Base-by-base conservation (phyloP, 1,139 yeast genomes). In the Yamadazyma mexicana region DNA sequence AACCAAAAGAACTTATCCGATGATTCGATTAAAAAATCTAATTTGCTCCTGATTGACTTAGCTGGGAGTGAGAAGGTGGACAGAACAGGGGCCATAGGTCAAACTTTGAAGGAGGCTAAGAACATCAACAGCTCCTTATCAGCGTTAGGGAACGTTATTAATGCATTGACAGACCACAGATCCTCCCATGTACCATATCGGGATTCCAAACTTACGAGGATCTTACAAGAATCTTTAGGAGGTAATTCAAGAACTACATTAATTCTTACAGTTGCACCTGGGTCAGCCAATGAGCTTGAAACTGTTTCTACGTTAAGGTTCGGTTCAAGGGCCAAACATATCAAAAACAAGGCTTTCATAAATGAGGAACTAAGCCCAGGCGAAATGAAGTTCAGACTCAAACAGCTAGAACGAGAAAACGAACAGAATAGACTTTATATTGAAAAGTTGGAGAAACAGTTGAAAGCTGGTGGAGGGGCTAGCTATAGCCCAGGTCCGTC, bases 41-140 rank as follows among this genome's bases (percentile, higher is more conserved):
- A 73, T 45, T 68, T 89, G 40, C 86, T 83, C 52, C 63, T 89
- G 37, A 94, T 88, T 9, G 97, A 89, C 63, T 69, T 89, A 47
- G 96, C 96, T 0, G 96, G 96, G 3, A 82, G 92, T 31, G 96
- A 89, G 60, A 87, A 86, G 57, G 81, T 87, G n/a, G 82, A 81
- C 40, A 86, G 83, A 50, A 81, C 95, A 0, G 92, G 94, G 3
- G 94, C 89, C 0, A 63, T 78, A 2, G 94, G 92, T 1, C 82
- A 81, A 47, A 74, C 84, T 1, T 64, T 87, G 14, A 91, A 88
- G 55, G 96, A 89, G 51, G 91, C 95, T 0, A 85, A 85, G 53
- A 87, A 84, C 50, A 86, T 88, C 52, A 89, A 88, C 61, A 76
- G 81, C 37, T 86, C 95, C 0, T 70, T 89, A 34, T 79, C 89